Evolutionary conservation across 2,329 filamentous ascomycete species (phyloP).

Genomic region (Fusarium sp.): DNA sequence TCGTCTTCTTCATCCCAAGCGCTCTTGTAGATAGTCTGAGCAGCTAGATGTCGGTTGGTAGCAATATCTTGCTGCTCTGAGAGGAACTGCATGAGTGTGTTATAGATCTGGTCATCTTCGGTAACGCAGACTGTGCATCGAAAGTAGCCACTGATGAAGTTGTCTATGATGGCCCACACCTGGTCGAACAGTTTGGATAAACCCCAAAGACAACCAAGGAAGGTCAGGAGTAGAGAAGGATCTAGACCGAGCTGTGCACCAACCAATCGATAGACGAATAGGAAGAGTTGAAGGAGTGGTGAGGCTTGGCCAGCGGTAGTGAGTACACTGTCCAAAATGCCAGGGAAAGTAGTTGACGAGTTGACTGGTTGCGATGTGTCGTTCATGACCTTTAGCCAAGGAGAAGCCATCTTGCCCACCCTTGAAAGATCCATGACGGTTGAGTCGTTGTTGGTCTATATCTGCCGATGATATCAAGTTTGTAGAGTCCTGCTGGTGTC

Average conservation of each 20-base stretch:
- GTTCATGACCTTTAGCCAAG: conserved; percentile 47
- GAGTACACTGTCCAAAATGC: conserved; percentile 60
- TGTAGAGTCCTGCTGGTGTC: neutral
- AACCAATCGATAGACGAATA: conserved; percentile 61
- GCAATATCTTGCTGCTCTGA: conserved; percentile 64
- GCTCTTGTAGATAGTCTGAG: conserved; percentile 66
- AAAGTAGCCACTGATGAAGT: conserved; percentile 59
- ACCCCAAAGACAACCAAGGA: conserved; percentile 62
- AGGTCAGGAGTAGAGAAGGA: conserved; percentile 60
- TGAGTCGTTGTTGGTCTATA: neutral
- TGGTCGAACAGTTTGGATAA: conserved; percentile 54
- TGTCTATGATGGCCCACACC: conserved; percentile 51
- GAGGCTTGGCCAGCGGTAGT: conserved; percentile 59
- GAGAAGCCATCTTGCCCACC: conserved; percentile 46
- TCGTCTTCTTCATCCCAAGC: conserved; percentile 69
- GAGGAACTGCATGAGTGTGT: conserved; percentile 70
- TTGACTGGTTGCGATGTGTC: conserved; percentile 40
- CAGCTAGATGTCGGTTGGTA: conserved; percentile 65
- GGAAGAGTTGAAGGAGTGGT: conserved; percentile 56
- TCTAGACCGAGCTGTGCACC: conserved; percentile 62
- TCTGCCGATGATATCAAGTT: too few species aligned
- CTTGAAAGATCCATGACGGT: conserved; percentile 44
- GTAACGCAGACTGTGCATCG: conserved; percentile 66
- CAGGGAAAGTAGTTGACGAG: conserved; percentile 43
- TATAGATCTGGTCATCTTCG: conserved; percentile 69